These are phyloP conservation scores for Ophidiomyces ophidiicola DNA, from an alignment of 2,329 filamentous ascomycete genomes.

Conservation along the genomic window DNA sequence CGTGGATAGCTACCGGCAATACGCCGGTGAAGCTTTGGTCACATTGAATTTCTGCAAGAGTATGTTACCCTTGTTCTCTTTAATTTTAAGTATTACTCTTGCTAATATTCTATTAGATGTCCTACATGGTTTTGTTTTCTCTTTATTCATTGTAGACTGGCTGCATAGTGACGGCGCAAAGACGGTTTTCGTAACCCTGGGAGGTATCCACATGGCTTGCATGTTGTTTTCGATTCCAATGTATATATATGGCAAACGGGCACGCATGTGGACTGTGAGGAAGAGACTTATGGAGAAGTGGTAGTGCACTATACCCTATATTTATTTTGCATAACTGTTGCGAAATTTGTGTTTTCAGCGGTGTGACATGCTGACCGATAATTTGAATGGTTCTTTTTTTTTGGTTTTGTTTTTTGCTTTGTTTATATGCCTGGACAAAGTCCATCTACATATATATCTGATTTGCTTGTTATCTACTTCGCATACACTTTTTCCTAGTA, in stretches of 20 bases:
- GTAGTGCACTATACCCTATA: slow-evolving; percentile 20
- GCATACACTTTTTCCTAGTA: neutral
- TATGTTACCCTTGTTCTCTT: slow-evolving; percentile 24
- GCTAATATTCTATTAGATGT: slow-evolving; percentile 44
- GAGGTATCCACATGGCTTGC: slow-evolving; percentile 69
- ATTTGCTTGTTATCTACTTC: no score
- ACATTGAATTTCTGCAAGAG: slow-evolving; percentile 91
- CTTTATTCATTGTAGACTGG: slow-evolving; percentile 80
- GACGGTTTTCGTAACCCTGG: slow-evolving; percentile 68
- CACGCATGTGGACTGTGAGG: slow-evolving; percentile 85
- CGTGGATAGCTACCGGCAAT: slow-evolving; percentile 84
- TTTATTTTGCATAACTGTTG: no score
- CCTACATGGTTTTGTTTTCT: slow-evolving; percentile 78
- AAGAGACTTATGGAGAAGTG: slow-evolving; percentile 77
- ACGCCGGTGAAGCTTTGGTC: slow-evolving; percentile 85
- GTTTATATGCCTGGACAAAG: no score
- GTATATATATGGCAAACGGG: slow-evolving; percentile 86
- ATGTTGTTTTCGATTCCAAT: slow-evolving; percentile 71
- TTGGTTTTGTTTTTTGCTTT: no score
- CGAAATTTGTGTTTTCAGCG: no score
- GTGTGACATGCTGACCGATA: no score
- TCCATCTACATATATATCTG: no score
- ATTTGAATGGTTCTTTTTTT: no score
- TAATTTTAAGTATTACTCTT: neutral
- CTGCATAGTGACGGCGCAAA: slow-evolving; percentile 62